These are phyloP conservation scores for Cicer bijugum DNA, from an alignment of 306 rosid species.

Conservation along the genomic window DNA sequence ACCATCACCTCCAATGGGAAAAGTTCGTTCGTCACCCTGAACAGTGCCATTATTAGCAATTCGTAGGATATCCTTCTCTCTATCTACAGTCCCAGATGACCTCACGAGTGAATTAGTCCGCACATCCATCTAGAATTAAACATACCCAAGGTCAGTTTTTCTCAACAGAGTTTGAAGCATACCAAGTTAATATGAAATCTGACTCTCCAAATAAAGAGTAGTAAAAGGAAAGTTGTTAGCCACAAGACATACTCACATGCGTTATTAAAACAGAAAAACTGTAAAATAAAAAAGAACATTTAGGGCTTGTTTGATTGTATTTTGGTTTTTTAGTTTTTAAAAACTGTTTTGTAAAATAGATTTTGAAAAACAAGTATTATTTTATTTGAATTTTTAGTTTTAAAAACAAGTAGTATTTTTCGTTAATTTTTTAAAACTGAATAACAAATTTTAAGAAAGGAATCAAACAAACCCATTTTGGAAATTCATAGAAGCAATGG, in stretches of 20 bases:
- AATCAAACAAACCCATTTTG: background rate
- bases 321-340: constrained; percentile 7
- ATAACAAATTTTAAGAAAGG: too few species aligned
- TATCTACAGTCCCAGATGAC: constrained; percentile 69
- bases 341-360: background rate
- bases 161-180: constrained; percentile 35
- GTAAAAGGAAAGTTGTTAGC: constrained; percentile 4
- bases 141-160: constrained; percentile 50
- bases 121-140: constrained; percentile 68
- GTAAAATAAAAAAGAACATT: constrained; percentile 2
- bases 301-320: background rate
- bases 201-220: constrained; percentile 23
- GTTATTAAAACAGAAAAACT: background rate
- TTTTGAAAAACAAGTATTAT: background rate
- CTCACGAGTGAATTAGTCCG: constrained; percentile 71
- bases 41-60: constrained; percentile 65
- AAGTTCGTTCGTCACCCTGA: constrained; percentile 77
- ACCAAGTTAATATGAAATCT: constrained; percentile 32
- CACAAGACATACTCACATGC: constrained; percentile 9
- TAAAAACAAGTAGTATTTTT: background rate
- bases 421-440: too few species aligned
- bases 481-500: background rate
- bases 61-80: constrained; percentile 73
- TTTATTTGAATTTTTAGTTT: background rate
- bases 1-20: constrained; percentile 76